Base-by-base conservation (phyloP, 345 rosid species). In the Laguncularia racemosa region DNA sequence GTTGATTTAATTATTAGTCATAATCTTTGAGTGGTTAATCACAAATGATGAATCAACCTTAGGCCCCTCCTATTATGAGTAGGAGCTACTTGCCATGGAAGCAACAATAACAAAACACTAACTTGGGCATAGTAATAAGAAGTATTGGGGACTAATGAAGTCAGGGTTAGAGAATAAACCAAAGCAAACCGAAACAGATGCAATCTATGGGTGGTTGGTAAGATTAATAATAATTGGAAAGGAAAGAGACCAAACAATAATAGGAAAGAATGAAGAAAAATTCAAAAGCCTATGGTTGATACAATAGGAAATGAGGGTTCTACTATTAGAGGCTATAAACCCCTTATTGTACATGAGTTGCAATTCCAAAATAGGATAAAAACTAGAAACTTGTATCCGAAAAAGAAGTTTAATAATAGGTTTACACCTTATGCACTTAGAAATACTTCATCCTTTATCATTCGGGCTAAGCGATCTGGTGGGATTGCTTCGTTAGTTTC, bases 401-500 rank as follows among this genome's bases (percentile, higher is more conserved):
- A 79, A 81, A 87, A 83, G 76, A 79, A 81, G 59, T 76, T 67
- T 58, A 63, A 72, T 56, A 77, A 78, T 33, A 61, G 96, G 12
- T 90, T 82, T 40, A 90, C 92, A 9, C 99, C 99, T 9, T 89
- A 81, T 20, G 99, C 99, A 0, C 99, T 97, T 6, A 71, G 97
- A 63, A 93, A 93, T 75, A 93, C 97, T 0, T 70, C 97, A 0
- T 90, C 97, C 1, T 93, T 80, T 55, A 85, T 93, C 4, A 93
- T 93, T 53, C 65, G 99, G n/a, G 96, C 99, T 0, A 93, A 93
- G 72, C 89, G 82, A 57, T 73, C 97, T 0, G 99, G 99, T 15
- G 99, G 99, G 8, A 93, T 93, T 52, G 83, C 99, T 2, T 87
- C 95, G 3, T 60, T 93, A 79, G 97, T 89, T 14, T 93, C 97